Evolutionary conservation across 768 basidiomycete genomes (phyloP).

Genomic region (Vararia minispora): DNA sequence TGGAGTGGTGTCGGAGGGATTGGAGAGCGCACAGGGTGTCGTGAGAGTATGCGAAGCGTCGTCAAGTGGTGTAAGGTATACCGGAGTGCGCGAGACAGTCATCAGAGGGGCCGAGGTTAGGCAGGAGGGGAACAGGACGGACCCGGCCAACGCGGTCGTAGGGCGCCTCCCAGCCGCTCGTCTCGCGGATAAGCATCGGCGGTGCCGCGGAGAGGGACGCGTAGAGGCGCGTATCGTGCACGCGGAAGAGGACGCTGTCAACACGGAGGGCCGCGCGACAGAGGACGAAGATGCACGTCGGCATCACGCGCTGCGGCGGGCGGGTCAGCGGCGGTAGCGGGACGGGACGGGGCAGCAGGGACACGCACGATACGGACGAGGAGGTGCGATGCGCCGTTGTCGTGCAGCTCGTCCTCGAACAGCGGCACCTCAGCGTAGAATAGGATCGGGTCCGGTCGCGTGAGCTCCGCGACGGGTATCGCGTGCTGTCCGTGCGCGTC

Average conservation of each 20-base stretch:
- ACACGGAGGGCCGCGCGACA: slow-evolving; percentile 88
- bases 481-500: slow-evolving; percentile 41
- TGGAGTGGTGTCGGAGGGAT: no score
- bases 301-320: slow-evolving; percentile 80
- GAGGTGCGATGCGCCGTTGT: slow-evolving; percentile 83
- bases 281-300: slow-evolving; percentile 85
- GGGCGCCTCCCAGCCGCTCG: slow-evolving; percentile 83
- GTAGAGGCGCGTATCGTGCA: slow-evolving; percentile 81
- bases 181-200: slow-evolving; percentile 64
- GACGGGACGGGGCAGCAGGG: not conserved
- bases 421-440: slow-evolving; percentile 94
- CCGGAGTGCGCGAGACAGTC: no score
- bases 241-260: slow-evolving; percentile 88
- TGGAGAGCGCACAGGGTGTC: no score
- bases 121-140: slow-evolving; percentile 16
- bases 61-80: no score
- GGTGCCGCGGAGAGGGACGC: slow-evolving; percentile 62
- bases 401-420: slow-evolving; percentile 95
- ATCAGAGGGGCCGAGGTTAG: not conserved
- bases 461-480: slow-evolving; percentile 80
- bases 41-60: no score
- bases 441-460: slow-evolving; percentile 89
- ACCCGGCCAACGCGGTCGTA: slow-evolving; percentile 76
- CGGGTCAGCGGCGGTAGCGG: not conserved
- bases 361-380: slow-evolving; percentile 77